Base-by-base conservation (phyloP, 73 alveolate species). In the Blepharisma japonicum region DNA sequence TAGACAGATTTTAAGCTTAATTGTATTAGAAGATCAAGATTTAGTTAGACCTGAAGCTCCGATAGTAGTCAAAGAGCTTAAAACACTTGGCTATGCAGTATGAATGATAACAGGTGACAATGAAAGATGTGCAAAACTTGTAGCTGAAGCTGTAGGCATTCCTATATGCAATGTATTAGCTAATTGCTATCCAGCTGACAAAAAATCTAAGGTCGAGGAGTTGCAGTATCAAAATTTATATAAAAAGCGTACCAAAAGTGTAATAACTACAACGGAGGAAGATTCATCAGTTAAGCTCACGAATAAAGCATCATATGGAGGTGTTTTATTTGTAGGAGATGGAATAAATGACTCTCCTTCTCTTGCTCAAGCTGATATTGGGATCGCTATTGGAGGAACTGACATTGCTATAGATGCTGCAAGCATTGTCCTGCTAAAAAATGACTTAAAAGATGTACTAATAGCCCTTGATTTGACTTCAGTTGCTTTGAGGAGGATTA, bases 321-420 rank as follows among this genome's bases (percentile, higher is more conserved):
- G 70, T 7, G 98, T 95, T 6, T 72, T 86, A 86, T 90, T 95
- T 67, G 96, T 95, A 11, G 99, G 99, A 11, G 99, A 95, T 82
- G 99, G 99, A 9, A 80, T 95, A 39, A 95, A 95, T 85, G 99
- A 95, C 83, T 83, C 94, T 8, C 98, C 98, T 46, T 95, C 90
- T 20, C 79, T 94, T 11, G 94, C 98, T 6, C 85, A 88, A 21
- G 88, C 96, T 25, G 94, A 93, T 78, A 88, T 95, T 6, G 99
- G 99, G 48, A 90, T 89, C 14, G 99, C 99, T n/a, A 95, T 95
- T 81, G 92, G 89, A 49, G 95, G 96, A 7, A 83, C 96, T 1
- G 98, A 93, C 47, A 87, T 95, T 74, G 92, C 99, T 3, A 82
- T 86, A 7, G 84, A 80, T 14, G 92, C 96, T 7, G 98, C 98